Conservation (phyloP, 139 green algal species). For the Chlamydomonas applanata region DNA sequence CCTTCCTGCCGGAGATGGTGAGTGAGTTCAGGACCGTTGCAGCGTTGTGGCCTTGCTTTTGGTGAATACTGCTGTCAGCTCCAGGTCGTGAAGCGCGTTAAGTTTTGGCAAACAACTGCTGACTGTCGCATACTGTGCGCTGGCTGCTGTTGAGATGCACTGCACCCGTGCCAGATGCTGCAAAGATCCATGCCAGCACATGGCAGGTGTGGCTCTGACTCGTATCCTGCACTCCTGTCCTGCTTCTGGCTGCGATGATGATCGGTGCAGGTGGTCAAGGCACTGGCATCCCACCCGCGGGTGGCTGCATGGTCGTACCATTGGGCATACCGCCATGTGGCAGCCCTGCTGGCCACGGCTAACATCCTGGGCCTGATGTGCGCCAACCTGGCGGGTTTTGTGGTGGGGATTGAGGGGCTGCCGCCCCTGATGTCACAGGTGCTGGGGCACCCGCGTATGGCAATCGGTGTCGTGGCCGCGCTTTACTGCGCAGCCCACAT, state of each 20-base stretch:
- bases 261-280: constrained; percentile 13
- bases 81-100: too few relatives aligned
- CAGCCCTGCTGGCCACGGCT: constrained; percentile 36
- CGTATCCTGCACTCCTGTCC: too few relatives aligned
- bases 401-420: constrained; percentile 56
- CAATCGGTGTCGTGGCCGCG: constrained; percentile 33
- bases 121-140: too few relatives aligned
- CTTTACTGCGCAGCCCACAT: constrained; percentile 75
- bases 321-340: constrained; percentile 41
- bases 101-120: too few relatives aligned
- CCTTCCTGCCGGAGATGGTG: constrained; percentile 72
- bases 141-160: too few relatives aligned
- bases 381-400: constrained; percentile 84
- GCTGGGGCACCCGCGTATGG: constrained; percentile 45
- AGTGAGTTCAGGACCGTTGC: background rate
- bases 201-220: too few relatives aligned
- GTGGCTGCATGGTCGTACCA: background rate
- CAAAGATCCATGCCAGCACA: too few relatives aligned
- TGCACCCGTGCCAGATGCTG: too few relatives aligned
- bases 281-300: background rate
- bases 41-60: background rate
- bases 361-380: constrained; percentile 81
- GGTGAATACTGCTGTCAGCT: too few relatives aligned
- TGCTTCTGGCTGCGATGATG: too few relatives aligned
- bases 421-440: constrained; percentile 49